Conservation (phyloP, 2,329 filamentous ascomycete species). For the Trichophyton simii region DNA sequence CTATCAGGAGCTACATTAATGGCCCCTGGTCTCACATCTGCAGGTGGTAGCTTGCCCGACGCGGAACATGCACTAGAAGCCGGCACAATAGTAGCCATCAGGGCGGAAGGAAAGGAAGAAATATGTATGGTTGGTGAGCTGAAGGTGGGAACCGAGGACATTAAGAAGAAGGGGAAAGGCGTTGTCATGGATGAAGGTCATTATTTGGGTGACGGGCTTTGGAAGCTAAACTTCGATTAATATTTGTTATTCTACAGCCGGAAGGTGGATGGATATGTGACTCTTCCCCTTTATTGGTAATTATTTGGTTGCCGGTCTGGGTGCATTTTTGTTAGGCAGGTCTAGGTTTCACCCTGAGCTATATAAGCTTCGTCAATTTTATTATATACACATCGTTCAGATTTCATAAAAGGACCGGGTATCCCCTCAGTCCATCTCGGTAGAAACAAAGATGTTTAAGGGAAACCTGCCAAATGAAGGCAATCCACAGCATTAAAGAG, state of each 20-base stretch:
- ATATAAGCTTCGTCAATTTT: constrained; percentile 1
- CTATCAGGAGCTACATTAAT: constrained; percentile 87
- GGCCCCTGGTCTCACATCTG: constrained; percentile 80
- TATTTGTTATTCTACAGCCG: background rate
- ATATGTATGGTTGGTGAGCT: constrained; percentile 78
- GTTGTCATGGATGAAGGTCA: constrained; percentile 88
- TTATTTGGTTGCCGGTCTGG: background rate
- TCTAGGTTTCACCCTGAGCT: background rate
- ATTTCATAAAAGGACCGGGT: background rate
- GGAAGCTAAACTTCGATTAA: constrained; percentile 54
- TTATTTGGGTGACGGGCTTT: constrained; percentile 86
- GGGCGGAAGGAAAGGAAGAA: constrained; percentile 86
- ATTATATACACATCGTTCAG: background rate
- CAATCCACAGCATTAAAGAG: too few species aligned
- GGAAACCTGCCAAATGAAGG: too few species aligned
- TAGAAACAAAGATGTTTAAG: background rate
- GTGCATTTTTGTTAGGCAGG: background rate
- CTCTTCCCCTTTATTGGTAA: background rate
- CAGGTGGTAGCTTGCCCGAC: constrained; percentile 66
- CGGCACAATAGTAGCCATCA: constrained; percentile 75
- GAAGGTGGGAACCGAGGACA: constrained; percentile 75
- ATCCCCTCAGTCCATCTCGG: background rate
- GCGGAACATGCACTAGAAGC: constrained; percentile 52
- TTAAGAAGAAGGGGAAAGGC: constrained; percentile 88
- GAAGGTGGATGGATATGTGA: background rate